Evolutionary conservation across 2,329 filamentous ascomycete species (phyloP), one percentile per base, ranked within the genome.

Genomic region (Sclerotinia borealis): DNA sequence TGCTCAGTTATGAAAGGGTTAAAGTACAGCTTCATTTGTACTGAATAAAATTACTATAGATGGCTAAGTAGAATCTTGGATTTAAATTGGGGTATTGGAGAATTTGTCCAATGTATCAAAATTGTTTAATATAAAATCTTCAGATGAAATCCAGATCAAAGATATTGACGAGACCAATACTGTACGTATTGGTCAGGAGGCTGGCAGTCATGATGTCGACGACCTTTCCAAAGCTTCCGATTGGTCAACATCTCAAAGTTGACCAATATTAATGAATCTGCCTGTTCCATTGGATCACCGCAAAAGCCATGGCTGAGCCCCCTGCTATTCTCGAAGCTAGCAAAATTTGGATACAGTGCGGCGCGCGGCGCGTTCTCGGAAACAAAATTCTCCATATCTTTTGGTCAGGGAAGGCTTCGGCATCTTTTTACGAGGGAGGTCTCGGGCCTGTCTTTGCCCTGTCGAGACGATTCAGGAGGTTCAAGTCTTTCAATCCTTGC

Each of bases 181-280:
- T n/a, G n/a, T n/a, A n/a, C n/a, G 54, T 39, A 62, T 62, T 62
- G 59, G 59, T 48, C 59, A 48, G 59, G 50, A 56, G 50, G 43
- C 36, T 55, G n/a, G 25, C 25, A 31, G 29, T 48, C 49, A 56
- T 55, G 59, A 62, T 56, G 17, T 62, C 15, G 31, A 39, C 59
- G 25, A 37, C 29, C 8, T 22, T 48, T 37, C 22, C 17, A n/a
- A 11, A 29, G 45, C 50, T 27, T 25, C 39, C 41, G 9, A 62
- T 62, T 56, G 50, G 59, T 27, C 19, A 54, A 45, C 9, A 4
- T 22, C 50, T 36, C 15, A n/a, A 29, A 25, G 31, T 48, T 29
- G 49, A 50, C 39, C 47, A 56, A 62, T 62, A 34, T 47, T 48
- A 25, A 34, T 48, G 15, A 19, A 27, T n/a, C 15, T 19, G 22